These are phyloP conservation scores for Collariella sp. DNA, from an alignment of 495 filamentous ascomycete genomes.

Conservation along the genomic window DNA sequence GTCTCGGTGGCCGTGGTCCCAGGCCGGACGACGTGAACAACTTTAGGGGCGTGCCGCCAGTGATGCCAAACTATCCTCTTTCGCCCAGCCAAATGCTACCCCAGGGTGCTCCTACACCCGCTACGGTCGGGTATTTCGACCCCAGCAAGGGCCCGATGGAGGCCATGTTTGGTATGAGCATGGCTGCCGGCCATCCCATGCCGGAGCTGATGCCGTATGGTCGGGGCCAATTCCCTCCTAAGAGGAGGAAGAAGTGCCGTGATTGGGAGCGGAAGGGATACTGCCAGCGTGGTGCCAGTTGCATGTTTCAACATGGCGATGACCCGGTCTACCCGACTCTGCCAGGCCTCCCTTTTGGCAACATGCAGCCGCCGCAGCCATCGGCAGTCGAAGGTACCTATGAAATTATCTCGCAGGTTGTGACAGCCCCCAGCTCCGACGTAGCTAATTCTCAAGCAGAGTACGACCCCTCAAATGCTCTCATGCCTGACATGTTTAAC, in stretches of 20 bases:
- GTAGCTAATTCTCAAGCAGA: slow-evolving; percentile 40
- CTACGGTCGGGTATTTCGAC: slow-evolving; percentile 31
- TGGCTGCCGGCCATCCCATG: slow-evolving; percentile 41
- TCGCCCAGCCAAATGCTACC: neutral
- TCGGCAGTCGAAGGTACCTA: slow-evolving; percentile 35
- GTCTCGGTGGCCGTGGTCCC: slow-evolving; percentile 48
- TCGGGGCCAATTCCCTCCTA: slow-evolving; percentile 12
- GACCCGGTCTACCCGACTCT: slow-evolving; percentile 11
- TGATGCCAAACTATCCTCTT: slow-evolving; percentile 4
- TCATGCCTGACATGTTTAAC: slow-evolving; percentile 19
- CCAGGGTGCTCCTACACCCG: neutral
- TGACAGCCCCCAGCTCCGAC: neutral
- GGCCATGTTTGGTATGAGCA: slow-evolving; percentile 37
- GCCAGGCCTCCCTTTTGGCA: neutral
- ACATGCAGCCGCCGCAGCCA: slow-evolving; percentile 6
- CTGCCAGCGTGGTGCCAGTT: slow-evolving; percentile 62
- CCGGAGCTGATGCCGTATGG: slow-evolving; percentile 46
- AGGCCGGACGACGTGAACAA: slow-evolving; percentile 27
- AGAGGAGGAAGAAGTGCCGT: slow-evolving; percentile 55
- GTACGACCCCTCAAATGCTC: slow-evolving; percentile 71
- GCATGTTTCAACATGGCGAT: slow-evolving; percentile 73
- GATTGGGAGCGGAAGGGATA: slow-evolving; percentile 87
- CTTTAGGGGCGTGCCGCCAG: neutral
- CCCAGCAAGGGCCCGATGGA: slow-evolving; percentile 58
- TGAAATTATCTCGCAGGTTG: slow-evolving; percentile 8